Evolutionary conservation across 2,329 filamentous ascomycete genomes (phyloP).

Genomic region (Aspergillus eucalypticola): DNA sequence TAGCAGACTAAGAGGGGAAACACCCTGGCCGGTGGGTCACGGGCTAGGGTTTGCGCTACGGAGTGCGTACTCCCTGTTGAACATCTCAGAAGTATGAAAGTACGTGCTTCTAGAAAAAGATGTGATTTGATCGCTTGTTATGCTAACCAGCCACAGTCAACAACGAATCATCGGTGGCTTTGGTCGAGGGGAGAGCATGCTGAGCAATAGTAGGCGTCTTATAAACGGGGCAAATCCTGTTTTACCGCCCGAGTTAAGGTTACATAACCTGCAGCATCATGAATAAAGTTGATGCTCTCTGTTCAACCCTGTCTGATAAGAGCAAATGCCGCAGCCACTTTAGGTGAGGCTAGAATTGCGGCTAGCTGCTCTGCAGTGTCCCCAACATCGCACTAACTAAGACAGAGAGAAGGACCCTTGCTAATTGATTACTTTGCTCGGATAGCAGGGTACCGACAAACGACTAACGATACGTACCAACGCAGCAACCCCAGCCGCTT

Average conservation of each 20-base stretch:
- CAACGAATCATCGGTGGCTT: neutral
- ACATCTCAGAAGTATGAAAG: neutral
- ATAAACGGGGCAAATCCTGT: neutral
- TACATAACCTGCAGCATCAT: constrained; percentile 6
- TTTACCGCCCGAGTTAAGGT: neutral
- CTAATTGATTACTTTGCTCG: too few relatives aligned
- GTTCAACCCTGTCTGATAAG: neutral
- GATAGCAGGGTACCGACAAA: too few relatives aligned
- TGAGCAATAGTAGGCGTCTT: neutral
- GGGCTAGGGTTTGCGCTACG: neutral
- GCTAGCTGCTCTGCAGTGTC: neutral
- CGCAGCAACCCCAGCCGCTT: neutral
- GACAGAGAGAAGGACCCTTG: neutral
- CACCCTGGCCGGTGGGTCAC: neutral
- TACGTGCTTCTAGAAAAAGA: neutral
- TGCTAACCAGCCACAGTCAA: neutral
- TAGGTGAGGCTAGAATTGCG: neutral
- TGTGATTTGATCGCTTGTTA: neutral
- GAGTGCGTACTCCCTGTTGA: neutral
- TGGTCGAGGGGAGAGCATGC: neutral
- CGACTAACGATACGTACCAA: too few relatives aligned
- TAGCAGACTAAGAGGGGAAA: neutral
- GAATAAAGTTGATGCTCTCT: constrained; percentile 5
- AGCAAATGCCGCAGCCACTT: neutral
- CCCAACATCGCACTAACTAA: neutral